Evolutionary conservation across 306 rosid genomes (phyloP), one percentile per base, ranked within the genome.

Genomic region (Datisca glomerata): DNA sequence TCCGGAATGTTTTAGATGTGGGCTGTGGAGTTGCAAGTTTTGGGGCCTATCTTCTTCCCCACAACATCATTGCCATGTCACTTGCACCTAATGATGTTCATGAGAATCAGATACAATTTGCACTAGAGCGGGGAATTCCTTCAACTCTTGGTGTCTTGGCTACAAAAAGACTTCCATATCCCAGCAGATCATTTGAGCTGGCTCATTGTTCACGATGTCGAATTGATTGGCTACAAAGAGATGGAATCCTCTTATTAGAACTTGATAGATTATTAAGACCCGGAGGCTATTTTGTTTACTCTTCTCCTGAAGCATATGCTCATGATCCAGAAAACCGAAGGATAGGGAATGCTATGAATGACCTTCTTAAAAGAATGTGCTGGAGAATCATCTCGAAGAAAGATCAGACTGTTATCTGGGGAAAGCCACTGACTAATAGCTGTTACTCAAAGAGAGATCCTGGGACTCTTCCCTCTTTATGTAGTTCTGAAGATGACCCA

Each of bases 11-110:
- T 10, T 53, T 75, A 3, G 79, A 75, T 53, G 83, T 75, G 47
- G 83, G 83, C 10, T 75, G 83, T 67, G 83, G 83, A 22, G 83
- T 75, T 67, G 83, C 83, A 14, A 75, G 83, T 66, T 75, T 75
- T 28, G 83, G 83, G 35, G 83, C 83, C 35, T 75, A 75, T 67
- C 66, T 75, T 39, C 83, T 75, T 49, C 43, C 79, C 8, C 79
- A 66, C 23, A 38, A 60, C 28, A 52, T 75, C 11, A 52, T 75
- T 19, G 58, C 83, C 1, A 37, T 75, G 78, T 75, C 83, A 6
- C 46, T 75, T 53, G 83, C 83, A 17, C 83, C 83, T 44, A 75
- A 75, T 45, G 83, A 75, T 49, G 79, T 5, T 4, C 83, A 75
- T 24, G 70, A 75, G 69, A 75, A 75, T 66, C 83, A 75, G 28